phyloP scores from a whole-genome alignment of 2,329 filamentous ascomycete species.

The Ophiostoma piceae region DNA sequence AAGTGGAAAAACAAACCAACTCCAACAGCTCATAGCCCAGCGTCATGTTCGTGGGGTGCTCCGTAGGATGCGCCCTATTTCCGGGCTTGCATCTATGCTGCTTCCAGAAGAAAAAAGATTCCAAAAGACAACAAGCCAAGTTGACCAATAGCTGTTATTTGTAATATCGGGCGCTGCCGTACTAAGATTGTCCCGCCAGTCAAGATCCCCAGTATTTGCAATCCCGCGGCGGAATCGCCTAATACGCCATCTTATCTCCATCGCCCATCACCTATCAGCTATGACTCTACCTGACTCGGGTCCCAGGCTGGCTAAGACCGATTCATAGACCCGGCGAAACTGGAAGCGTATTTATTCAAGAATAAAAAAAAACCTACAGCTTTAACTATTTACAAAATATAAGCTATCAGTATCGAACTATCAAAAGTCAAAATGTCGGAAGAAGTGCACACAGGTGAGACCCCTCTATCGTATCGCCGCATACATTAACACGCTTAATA shows the following conservation, averaged over 20 bases:
- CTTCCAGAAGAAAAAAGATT: neutral
- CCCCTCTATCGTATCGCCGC: too few relatives aligned
- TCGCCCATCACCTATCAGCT: neutral
- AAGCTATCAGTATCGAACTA: neutral
- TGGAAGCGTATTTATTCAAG: neutral
- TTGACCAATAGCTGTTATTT: neutral
- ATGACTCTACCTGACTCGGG: neutral
- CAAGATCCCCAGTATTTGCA: neutral
- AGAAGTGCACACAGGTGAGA: slow-evolving; percentile 16
- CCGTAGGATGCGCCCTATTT: neutral
- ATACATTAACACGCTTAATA: neutral
- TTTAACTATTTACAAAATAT: neutral
- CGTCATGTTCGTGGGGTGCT: neutral
- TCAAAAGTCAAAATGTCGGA: slow-evolving; percentile 8
- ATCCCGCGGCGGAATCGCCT: neutral
- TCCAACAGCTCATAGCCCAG: neutral
- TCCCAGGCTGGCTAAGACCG: neutral
- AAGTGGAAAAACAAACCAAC: neutral
- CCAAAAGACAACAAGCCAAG: neutral
- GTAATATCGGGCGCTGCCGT: neutral
- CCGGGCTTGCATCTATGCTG: neutral
- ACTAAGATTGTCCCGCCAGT: neutral
- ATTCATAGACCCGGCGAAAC: neutral
- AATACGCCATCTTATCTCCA: neutral
- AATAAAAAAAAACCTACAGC: neutral